These are phyloP conservation scores for Talaromyces ruber DNA, from an alignment of 495 filamentous ascomycete species.

Conservation along the genomic window DNA sequence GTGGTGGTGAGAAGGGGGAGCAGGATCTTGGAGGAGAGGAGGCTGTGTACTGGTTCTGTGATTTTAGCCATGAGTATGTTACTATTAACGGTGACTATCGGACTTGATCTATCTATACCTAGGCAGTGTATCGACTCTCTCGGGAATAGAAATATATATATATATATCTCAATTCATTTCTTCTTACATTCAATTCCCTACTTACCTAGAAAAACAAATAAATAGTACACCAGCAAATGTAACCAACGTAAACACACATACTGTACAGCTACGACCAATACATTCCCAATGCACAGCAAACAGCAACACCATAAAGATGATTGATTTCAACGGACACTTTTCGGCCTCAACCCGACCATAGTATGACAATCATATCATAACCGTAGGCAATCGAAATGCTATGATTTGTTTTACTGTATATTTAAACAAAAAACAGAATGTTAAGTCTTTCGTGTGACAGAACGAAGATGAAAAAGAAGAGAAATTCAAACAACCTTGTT, in stretches of 20 bases:
- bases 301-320: background rate
- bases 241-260: background rate
- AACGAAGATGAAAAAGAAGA: background rate
- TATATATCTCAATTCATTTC: background rate
- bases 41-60: slow-evolving; percentile 89
- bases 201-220: too few species aligned
- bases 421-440: background rate
- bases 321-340: background rate
- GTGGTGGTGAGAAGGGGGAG: slow-evolving; percentile 35
- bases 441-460: background rate
- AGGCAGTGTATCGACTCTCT: background rate
- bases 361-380: background rate
- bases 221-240: background rate
- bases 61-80: slow-evolving; percentile 96
- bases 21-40: slow-evolving; percentile 60
- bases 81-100: slow-evolving; percentile 92
- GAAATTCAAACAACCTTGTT: slow-evolving; percentile 1
- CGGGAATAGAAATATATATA: background rate
- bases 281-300: background rate
- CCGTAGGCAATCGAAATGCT: background rate
- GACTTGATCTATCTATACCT: slow-evolving; percentile 40
- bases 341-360: background rate
- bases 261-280: background rate
- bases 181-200: background rate
- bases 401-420: background rate